Conservation (phyloP, 345 rosid species). For the Ricinus communis region DNA sequence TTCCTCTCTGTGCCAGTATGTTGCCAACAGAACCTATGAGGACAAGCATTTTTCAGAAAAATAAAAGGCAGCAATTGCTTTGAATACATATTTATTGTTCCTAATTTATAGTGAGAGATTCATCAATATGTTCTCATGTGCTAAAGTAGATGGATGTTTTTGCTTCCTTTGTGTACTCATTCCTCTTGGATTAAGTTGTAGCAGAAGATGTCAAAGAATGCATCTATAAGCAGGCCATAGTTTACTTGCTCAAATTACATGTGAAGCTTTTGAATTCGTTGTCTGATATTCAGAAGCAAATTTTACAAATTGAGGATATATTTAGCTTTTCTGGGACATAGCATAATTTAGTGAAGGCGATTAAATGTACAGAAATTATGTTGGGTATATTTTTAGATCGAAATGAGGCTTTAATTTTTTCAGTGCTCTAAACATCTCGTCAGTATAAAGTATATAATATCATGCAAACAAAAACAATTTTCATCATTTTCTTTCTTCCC, state of each 20-base stretch:
- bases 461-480: neutral
- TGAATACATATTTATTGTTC: no score
- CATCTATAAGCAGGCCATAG: neutral
- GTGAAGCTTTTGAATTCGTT: neutral
- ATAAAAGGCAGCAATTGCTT: neutral
- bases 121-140: neutral
- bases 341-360: neutral
- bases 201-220: neutral
- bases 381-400: neutral
- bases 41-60: neutral
- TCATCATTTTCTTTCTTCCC: neutral
- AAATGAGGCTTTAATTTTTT: neutral
- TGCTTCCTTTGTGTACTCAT: neutral
- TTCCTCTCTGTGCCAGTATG: slow-evolving; percentile 13
- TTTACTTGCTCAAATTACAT: neutral
- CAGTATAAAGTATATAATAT: neutral
- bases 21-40: neutral
- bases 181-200: neutral
- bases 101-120: neutral
- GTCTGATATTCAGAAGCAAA: neutral
- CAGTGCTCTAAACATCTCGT: neutral
- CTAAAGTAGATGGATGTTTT: neutral
- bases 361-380: neutral
- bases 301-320: neutral
- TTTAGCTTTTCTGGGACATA: neutral